Evolutionary conservation across 257 asterid species (phyloP).

Genomic region (Marsdenia floribunda): DNA sequence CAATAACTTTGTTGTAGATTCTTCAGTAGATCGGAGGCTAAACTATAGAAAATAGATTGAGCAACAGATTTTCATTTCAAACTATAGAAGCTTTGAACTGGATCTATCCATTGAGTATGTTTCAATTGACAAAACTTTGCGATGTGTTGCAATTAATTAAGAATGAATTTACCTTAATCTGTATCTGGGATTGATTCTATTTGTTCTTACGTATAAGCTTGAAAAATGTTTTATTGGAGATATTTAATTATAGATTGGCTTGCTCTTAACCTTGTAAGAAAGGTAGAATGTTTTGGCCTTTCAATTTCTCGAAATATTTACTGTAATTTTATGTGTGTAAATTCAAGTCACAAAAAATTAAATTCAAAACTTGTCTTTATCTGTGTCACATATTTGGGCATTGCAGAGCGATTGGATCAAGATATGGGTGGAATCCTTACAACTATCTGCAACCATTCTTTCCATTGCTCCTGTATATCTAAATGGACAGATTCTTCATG

Average conservation of each 20-base stretch:
- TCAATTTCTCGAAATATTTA: background rate
- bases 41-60: background rate
- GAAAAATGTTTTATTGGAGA: background rate
- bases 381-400: constrained; percentile 1
- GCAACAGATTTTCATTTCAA: background rate
- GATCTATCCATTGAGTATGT: background rate
- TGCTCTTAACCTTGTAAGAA: background rate
- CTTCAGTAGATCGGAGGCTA: background rate
- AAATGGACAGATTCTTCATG: constrained; percentile 99
- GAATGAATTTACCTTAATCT: background rate
- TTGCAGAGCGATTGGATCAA: constrained; percentile 86
- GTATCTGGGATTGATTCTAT: too few relatives aligned
- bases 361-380: constrained; percentile 8
- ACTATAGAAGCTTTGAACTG: too few relatives aligned
- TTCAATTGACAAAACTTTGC: background rate
- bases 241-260: background rate
- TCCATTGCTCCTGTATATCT: constrained; percentile 97
- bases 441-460: constrained; percentile 95
- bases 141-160: background rate
- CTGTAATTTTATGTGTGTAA: background rate
- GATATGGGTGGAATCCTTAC: constrained; percentile 85
- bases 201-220: background rate
- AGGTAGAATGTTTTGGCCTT: background rate
- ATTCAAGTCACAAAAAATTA: background rate
- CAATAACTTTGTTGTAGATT: background rate